Conservation (phyloP, 805 yeast species). For the Cyberlindnera suaveolens region DNA sequence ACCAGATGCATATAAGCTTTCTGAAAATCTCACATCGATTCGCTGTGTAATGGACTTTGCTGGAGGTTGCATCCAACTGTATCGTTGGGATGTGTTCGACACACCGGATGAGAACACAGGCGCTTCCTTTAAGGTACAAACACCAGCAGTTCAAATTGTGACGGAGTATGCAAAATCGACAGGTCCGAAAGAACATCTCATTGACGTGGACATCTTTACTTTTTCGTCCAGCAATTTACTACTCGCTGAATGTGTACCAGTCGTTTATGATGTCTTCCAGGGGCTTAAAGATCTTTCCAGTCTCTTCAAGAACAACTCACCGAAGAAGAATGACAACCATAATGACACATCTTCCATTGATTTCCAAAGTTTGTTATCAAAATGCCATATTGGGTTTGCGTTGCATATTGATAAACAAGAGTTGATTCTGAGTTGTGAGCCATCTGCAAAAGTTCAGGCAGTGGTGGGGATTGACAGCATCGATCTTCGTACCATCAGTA, state of each 20-base stretch:
- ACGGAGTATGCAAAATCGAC: slow-evolving; percentile 44
- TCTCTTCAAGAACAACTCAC: slow-evolving; percentile 8
- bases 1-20: slow-evolving; percentile 15
- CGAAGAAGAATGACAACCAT: slow-evolving; percentile 2
- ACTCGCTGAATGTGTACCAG: slow-evolving; percentile 74
- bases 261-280: slow-evolving; percentile 51
- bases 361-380: slow-evolving; percentile 41
- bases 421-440: slow-evolving; percentile 81
- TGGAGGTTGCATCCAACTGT: slow-evolving; percentile 55
- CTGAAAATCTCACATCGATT: slow-evolving; percentile 30
- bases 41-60: slow-evolving; percentile 54
- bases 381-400: slow-evolving; percentile 56
- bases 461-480: slow-evolving; percentile 68
- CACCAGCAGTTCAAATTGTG: slow-evolving; percentile 67
- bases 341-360: slow-evolving; percentile 19
- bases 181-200: slow-evolving; percentile 34
- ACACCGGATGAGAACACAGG: slow-evolving; percentile 23
- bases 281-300: slow-evolving; percentile 45
- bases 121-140: slow-evolving; percentile 55
- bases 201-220: slow-evolving; percentile 50
- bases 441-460: slow-evolving; percentile 89
- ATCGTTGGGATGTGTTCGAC: slow-evolving; percentile 33
- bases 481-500: slow-evolving; percentile 50
- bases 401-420: slow-evolving; percentile 67
- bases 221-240: slow-evolving; percentile 69